Percentiles rank a stretch among this genome's conserved stretches.
Conservation (phyloP, 2,329 filamentous ascomycete genomes). For the Fusarium foetens region DNA sequence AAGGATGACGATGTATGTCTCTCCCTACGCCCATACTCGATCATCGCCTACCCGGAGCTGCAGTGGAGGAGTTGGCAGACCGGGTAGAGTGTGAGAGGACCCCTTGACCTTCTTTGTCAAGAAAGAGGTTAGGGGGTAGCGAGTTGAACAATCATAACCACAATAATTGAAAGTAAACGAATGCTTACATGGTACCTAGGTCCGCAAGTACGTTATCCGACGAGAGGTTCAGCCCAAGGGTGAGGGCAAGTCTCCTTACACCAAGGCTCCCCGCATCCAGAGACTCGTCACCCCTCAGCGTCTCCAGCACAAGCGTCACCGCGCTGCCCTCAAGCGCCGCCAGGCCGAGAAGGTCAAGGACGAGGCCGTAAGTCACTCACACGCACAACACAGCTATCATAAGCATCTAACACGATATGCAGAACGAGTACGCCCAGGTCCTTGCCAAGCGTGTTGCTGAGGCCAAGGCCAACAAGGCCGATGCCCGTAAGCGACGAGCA, state of each 20-base stretch:
- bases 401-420: slow-evolving; percentile 3
- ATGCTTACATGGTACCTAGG: slow-evolving; percentile 64
- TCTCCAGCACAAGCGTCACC: slow-evolving; percentile 99
- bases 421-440: slow-evolving; percentile 98
- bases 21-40: slow-evolving; percentile 63
- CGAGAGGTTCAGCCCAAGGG: slow-evolving; percentile 97
- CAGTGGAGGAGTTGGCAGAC: slow-evolving; percentile 56
- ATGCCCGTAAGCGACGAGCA: slow-evolving; percentile 95
- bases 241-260: slow-evolving; percentile 98
- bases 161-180: slow-evolving; percentile 49
- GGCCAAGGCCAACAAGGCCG: slow-evolving; percentile 92
- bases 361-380: slow-evolving; percentile 81
- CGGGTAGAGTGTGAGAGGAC: slow-evolving; percentile 70
- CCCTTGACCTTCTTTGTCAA: slow-evolving; percentile 29
- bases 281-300: slow-evolving; percentile 99
- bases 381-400: too few relatives aligned
- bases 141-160: slow-evolving; percentile 38
- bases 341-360: slow-evolving; percentile 98
- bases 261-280: slow-evolving; percentile 99
- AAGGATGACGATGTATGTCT: slow-evolving; percentile 99
- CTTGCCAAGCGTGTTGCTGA: slow-evolving; percentile 97
- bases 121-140: slow-evolving; percentile 28
- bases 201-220: slow-evolving; percentile 99
- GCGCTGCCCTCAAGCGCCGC: slow-evolving; percentile 97
- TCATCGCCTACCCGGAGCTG: slow-evolving; percentile 77